Evolutionary conservation across 331 rosid species (phyloP).

Genomic region (Erythrophleum ivorense): DNA sequence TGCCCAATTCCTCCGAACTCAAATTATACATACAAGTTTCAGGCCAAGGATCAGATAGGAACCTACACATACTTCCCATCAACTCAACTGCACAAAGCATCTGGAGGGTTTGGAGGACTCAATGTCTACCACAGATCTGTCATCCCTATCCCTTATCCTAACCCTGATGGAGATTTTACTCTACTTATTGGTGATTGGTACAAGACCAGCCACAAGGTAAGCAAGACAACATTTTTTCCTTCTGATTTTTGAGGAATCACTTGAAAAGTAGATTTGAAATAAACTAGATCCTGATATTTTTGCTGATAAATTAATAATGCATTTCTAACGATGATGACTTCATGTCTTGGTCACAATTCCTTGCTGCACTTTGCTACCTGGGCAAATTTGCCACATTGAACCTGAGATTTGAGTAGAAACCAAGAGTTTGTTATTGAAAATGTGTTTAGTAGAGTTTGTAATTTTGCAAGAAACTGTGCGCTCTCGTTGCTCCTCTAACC

Average conservation of each 20-base stretch:
- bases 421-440: no score
- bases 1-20: constrained; percentile 90
- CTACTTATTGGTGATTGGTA: constrained; percentile 92
- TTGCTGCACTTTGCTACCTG: no score
- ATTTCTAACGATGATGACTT: no score
- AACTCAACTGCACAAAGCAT: constrained; percentile 82
- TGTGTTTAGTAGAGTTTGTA: no score
- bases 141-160: constrained; percentile 77
- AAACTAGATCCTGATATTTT: background rate
- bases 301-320: no score
- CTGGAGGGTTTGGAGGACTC: constrained; percentile 95
- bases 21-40: constrained; percentile 88
- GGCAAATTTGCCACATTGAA: no score
- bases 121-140: constrained; percentile 76
- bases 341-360: no score
- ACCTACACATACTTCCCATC: constrained; percentile 86
- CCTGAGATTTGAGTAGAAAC: no score
- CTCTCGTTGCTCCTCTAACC: no score
- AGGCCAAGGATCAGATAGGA: constrained; percentile 94
- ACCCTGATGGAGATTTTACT: constrained; percentile 87
- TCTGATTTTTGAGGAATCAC: background rate
- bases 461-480: no score
- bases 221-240: background rate
- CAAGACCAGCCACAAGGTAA: constrained; percentile 78
- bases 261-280: background rate